Evolutionary conservation across 2,329 filamentous ascomycete species (phyloP).

Genomic region (Ophiobolus disseminans): DNA sequence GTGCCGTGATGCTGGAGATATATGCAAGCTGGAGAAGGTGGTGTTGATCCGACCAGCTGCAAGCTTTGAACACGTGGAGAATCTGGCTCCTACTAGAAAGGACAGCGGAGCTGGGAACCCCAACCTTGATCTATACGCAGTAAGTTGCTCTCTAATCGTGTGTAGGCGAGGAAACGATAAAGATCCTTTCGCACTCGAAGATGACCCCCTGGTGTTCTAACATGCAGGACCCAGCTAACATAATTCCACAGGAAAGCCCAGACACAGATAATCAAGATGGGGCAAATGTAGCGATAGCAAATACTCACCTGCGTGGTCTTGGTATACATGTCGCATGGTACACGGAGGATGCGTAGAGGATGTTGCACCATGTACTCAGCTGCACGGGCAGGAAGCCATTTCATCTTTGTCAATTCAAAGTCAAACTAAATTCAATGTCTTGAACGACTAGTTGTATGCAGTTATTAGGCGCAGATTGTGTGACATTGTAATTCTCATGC

Average conservation of each 20-base stretch:
- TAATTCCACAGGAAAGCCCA: conserved; percentile 4
- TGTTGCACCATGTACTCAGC: neutral
- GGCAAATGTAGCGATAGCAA: conserved; percentile 12
- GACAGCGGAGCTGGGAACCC: conserved; percentile 11
- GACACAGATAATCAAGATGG: conserved; percentile 3
- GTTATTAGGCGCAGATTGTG: too few relatives aligned
- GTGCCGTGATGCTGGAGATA: conserved; percentile 13
- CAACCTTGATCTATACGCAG: too few relatives aligned
- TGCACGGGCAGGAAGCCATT: neutral
- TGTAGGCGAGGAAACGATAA: too few relatives aligned
- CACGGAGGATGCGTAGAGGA: conserved; percentile 14
- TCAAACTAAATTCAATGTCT: too few relatives aligned
- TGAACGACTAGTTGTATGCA: too few relatives aligned
- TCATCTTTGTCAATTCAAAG: too few relatives aligned
- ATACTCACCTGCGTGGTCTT: conserved; percentile 14
- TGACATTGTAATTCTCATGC: too few relatives aligned
- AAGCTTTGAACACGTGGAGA: neutral
- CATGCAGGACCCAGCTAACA: too few relatives aligned
- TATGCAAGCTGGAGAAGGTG: conserved; percentile 18
- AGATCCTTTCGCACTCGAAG: too few relatives aligned
- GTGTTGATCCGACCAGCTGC: conserved; percentile 24
- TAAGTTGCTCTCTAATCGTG: too few relatives aligned
- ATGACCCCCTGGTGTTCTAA: too few relatives aligned
- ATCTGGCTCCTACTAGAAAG: neutral
- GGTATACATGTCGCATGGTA: conserved; percentile 30